Conservation (phyloP, 2,329 filamentous ascomycete species). For the Colletotrichum scovillei region DNA sequence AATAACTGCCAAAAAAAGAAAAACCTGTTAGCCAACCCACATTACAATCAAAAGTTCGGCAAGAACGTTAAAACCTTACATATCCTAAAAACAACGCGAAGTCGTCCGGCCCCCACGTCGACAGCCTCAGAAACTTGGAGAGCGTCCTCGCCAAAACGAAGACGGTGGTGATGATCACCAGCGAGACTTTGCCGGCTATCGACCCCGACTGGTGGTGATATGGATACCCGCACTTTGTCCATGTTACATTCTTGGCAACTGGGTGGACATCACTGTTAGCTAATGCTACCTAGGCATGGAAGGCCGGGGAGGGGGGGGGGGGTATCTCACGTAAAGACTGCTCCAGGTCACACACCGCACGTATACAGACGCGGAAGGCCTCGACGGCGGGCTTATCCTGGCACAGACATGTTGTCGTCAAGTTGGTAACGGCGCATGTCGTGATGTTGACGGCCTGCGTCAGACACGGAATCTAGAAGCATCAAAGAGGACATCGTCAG, state of each 20-base stretch:
- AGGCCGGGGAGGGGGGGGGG: too few species aligned
- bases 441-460: conserved; percentile 18
- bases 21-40: neutral
- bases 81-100: conserved; percentile 17
- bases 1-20: neutral
- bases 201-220: conserved; percentile 8
- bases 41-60: too few species aligned
- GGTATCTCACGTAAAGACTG: conserved; percentile 9
- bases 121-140: conserved; percentile 13
- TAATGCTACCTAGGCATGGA: too few species aligned
- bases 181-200: neutral
- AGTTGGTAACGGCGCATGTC: conserved; percentile 8
- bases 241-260: conserved; percentile 27
- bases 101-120: conserved; percentile 24
- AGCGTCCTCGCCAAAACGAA: conserved; percentile 12
- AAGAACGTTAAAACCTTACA: neutral
- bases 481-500: neutral
- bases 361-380: conserved; percentile 7
- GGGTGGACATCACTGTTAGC: too few species aligned
- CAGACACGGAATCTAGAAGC: conserved; percentile 6
- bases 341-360: conserved; percentile 5
- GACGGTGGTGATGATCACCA: conserved; percentile 6
- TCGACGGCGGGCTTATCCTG: conserved; percentile 5
- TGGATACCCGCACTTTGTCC: conserved; percentile 11
- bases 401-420: conserved; percentile 18